Evolutionary conservation across 1,284 basidiomycete species (phyloP), one percentile per base, ranked within the genome.

Genomic region (Sanguinoderma infundibulare): DNA sequence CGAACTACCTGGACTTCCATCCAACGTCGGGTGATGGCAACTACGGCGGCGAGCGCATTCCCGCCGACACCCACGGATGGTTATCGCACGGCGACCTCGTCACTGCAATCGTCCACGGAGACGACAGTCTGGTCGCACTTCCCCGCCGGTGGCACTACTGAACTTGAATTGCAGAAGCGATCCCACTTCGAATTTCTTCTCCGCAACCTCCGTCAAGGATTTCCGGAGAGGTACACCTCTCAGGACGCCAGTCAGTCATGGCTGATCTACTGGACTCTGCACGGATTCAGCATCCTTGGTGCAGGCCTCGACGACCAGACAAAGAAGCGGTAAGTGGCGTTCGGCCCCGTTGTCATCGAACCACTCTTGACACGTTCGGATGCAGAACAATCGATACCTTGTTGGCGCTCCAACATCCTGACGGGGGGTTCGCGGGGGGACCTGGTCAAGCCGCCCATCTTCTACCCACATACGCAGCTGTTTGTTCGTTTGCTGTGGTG

Each of bases 241-340:
- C 89, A 97, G 67, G 96, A 98, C 73, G 95, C 96, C 0, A 95
- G 92, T 66, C 89, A 95, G 69, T 91, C 95, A 0, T 98, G 96
- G 96, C 79, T 98, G 32, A 74, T 97, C 62, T 98, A 92, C 76
- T 98, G 96, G 96, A 90, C 87, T 0, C 72, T 96, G 2, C 95
- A 98, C 69, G 83, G 87, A 35, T 88, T 96, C 64, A 89, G 90
- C 66, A 73, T 88, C 1, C 74, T 97, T 34, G 92, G 94, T 53
- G 87, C 93, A 1, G 87, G 80, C 0, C 72, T 98, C 42, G 95
- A 96, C 79, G 84, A 86, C 1, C 79, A 76, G 8, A 92, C 85
- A 62, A 92, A 88, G 73, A 83, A 90, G 65, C 81, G 86, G 92
- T 94, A 67, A 63, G 83, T 35, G 14, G 24, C 14, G 9, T 0